These are phyloP conservation scores for Trichoderma endophyticum DNA, from an alignment of 2,329 filamentous ascomycete genomes.

Conservation along the genomic window DNA sequence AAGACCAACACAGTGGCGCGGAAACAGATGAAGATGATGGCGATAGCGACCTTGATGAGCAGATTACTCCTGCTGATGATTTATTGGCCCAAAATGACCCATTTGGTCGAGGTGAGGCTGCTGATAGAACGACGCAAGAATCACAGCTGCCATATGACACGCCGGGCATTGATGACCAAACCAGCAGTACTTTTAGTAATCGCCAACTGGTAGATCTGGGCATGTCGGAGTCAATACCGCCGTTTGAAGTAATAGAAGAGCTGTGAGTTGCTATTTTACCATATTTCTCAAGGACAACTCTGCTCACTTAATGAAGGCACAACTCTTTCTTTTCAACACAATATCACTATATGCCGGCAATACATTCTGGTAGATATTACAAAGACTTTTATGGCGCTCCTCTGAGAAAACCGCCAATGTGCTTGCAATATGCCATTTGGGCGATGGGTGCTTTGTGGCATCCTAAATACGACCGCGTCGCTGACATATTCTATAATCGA, in stretches of 20 bases:
- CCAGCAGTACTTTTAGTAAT: slow-evolving; percentile 18
- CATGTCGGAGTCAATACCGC: slow-evolving; percentile 76
- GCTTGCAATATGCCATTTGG: slow-evolving; percentile 85
- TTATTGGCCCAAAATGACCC: slow-evolving; percentile 14
- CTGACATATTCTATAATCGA: slow-evolving; percentile 77
- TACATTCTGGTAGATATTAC: slow-evolving; percentile 73
- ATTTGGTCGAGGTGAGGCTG: slow-evolving; percentile 16
- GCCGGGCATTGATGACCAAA: slow-evolving; percentile 17
- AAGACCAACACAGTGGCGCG: neutral
- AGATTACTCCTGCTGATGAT: neutral
- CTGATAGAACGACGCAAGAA: neutral
- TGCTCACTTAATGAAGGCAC: slow-evolving; percentile 47
- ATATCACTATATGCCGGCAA: slow-evolving; percentile 69
- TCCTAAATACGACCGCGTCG: slow-evolving; percentile 67
- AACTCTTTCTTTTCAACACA: slow-evolving; percentile 72
- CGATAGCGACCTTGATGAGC: neutral
- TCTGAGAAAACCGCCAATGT: slow-evolving; percentile 75
- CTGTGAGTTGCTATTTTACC: slow-evolving; percentile 52
- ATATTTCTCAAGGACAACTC: neutral
- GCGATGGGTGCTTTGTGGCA: slow-evolving; percentile 67
- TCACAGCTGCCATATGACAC: slow-evolving; percentile 19
- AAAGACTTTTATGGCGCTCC: slow-evolving; percentile 69
- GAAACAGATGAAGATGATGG: neutral
- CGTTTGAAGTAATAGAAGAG: slow-evolving; percentile 76
- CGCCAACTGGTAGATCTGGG: slow-evolving; percentile 68